phyloP scores from a whole-genome alignment of 2,329 filamentous ascomycete genomes.

The Pseudocercospora vitis region DNA sequence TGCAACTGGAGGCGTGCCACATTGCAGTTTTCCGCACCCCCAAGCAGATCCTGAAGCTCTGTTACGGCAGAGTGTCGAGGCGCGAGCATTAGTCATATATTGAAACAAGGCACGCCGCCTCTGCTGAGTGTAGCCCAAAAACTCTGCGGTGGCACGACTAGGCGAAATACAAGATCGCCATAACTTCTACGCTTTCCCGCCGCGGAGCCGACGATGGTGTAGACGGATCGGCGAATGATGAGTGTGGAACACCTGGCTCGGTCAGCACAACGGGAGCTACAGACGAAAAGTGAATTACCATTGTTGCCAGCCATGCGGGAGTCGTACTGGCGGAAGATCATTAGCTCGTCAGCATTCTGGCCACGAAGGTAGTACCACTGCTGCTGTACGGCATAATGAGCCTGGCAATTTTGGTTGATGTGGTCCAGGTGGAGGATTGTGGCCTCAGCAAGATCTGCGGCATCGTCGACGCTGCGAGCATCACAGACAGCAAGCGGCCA shows the following conservation, averaged over 20 bases:
- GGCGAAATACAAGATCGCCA: constrained; percentile 7
- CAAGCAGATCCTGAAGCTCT: neutral
- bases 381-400: neutral
- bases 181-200: constrained; percentile 16
- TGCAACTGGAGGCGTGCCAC: constrained; percentile 10
- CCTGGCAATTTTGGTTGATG: constrained; percentile 15
- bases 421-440: constrained; percentile 6
- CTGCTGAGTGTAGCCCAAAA: too few relatives aligned
- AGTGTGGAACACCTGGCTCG: constrained; percentile 13
- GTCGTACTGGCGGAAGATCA: constrained; percentile 14
- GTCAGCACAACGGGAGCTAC: neutral
- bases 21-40: constrained; percentile 16
- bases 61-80: constrained; percentile 18
- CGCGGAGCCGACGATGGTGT: neutral
- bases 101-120: too few relatives aligned
- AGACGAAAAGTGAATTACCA: neutral
- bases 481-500: constrained; percentile 15
- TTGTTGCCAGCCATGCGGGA: neutral
- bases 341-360: constrained; percentile 4
- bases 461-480: neutral
- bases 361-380: constrained; percentile 6
- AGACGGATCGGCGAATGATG: constrained; percentile 6
- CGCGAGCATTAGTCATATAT: constrained; percentile 14
- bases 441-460: neutral
- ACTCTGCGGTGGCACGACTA: too few relatives aligned